Evolutionary conservation across 2,329 filamentous ascomycete species (phyloP).

Genomic region (Diplodia sapinea): DNA sequence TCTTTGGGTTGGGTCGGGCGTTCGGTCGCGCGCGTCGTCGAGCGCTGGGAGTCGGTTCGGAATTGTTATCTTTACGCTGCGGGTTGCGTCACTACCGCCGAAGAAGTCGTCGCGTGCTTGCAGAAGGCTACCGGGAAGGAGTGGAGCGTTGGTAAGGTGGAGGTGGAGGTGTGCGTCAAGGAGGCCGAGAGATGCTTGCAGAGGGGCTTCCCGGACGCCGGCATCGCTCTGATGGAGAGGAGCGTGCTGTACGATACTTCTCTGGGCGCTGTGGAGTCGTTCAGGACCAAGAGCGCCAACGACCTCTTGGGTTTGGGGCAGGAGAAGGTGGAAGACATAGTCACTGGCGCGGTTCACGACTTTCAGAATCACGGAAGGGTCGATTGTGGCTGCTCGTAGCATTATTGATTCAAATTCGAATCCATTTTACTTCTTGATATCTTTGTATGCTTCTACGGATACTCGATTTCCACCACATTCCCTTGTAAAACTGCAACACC

Average conservation of each 20-base stretch:
- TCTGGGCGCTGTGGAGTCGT: constrained; percentile 38
- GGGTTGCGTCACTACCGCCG: constrained; percentile 42
- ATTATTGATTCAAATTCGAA: not conserved
- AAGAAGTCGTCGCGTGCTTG: constrained; percentile 42
- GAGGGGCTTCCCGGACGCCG: constrained; percentile 47
- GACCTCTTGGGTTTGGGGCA: constrained; percentile 41
- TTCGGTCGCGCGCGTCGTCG: constrained; percentile 39
- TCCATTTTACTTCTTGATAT: not conserved
- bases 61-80: constrained; percentile 47
- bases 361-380: constrained; percentile 33
- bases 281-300: constrained; percentile 42
- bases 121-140: constrained; percentile 39
- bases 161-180: constrained; percentile 44
- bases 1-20: constrained; percentile 43
- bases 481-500: too few species aligned
- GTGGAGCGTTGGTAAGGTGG: constrained; percentile 43
- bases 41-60: constrained; percentile 42
- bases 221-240: constrained; percentile 48
- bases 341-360: constrained; percentile 38
- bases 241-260: constrained; percentile 46
- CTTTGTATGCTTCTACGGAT: too few species aligned
- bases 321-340: constrained; percentile 42
- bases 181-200: constrained; percentile 46
- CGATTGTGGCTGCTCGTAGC: constrained; percentile 44
- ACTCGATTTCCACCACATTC: too few species aligned